phyloP scores from a whole-genome alignment of 208 protist genomes.

The Leptomonas seymouri region DNA sequence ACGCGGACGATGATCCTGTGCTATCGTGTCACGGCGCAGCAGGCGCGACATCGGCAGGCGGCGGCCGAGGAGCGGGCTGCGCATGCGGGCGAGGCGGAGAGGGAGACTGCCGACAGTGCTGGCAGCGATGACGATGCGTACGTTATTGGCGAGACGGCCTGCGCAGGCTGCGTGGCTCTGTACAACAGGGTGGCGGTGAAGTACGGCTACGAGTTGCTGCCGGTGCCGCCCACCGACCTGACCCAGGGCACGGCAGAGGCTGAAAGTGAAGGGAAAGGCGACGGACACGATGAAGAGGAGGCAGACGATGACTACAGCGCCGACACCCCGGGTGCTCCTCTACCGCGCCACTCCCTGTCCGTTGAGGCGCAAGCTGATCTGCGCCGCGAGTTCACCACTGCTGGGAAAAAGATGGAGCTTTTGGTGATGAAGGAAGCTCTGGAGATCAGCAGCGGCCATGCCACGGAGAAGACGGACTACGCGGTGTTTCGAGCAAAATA shows the following conservation, averaged over 20 bases:
- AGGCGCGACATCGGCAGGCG: slow-evolving; percentile 17
- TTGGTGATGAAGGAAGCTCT: slow-evolving; percentile 80
- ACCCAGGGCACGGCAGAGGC: neutral
- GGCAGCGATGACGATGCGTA: slow-evolving; percentile 22
- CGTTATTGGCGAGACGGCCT: slow-evolving; percentile 57
- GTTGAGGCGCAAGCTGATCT: slow-evolving; percentile 60
- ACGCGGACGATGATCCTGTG: slow-evolving; percentile 57
- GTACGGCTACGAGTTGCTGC: slow-evolving; percentile 50
- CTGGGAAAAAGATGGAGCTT: slow-evolving; percentile 58
- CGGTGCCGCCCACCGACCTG: slow-evolving; percentile 21
- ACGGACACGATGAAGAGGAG: slow-evolving; percentile 13
- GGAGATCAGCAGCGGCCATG: slow-evolving; percentile 66
- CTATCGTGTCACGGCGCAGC: slow-evolving; percentile 42
- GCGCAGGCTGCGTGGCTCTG: slow-evolving; percentile 70
- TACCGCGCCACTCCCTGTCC: slow-evolving; percentile 56
- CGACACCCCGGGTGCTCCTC: slow-evolving; percentile 17
- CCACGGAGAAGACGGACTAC: slow-evolving; percentile 49
- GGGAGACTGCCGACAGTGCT: slow-evolving; percentile 12
- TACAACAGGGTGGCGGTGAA: slow-evolving; percentile 79
- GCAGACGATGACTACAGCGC: slow-evolving; percentile 30
- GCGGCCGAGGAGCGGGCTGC: slow-evolving; percentile 18
- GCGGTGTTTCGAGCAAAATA: slow-evolving; percentile 48
- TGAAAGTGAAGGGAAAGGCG: neutral
- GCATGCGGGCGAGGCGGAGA: neutral
- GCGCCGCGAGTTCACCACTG: slow-evolving; percentile 45